Evolutionary conservation across 257 asterid species (phyloP).

Genomic region (Solanum paucissectum): DNA sequence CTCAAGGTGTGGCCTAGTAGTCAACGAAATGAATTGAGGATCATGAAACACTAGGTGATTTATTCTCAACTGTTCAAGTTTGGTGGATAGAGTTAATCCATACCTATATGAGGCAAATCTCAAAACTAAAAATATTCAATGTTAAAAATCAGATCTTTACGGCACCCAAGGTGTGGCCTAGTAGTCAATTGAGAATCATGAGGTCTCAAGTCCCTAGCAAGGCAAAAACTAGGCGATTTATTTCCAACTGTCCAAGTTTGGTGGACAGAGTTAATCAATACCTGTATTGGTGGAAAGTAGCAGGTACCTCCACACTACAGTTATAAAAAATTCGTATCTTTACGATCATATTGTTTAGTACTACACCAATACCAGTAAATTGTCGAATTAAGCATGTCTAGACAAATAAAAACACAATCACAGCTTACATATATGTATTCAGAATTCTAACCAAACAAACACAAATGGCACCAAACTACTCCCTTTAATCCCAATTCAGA

Average conservation of each 20-base stretch:
- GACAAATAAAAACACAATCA: not conserved
- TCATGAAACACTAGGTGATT: not conserved
- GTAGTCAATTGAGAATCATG: not conserved
- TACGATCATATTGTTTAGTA: not conserved
- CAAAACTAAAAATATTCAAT: not conserved
- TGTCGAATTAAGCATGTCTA: too few relatives aligned
- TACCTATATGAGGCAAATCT: not conserved
- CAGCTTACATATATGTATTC: too few relatives aligned
- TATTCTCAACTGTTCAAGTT: not conserved
- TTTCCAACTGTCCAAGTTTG: not conserved
- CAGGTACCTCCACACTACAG: too few relatives aligned
- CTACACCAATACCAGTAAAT: not conserved
- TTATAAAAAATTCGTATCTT: not conserved
- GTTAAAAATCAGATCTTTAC: not conserved
- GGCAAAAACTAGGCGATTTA: not conserved
- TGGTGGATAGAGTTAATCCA: not conserved
- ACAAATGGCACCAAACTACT: not conserved
- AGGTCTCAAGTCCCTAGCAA: not conserved
- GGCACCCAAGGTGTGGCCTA: not conserved
- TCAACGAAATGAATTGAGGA: not conserved
- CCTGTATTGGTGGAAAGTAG: not conserved
- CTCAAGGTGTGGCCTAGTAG: not conserved
- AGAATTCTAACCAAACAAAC: not conserved
- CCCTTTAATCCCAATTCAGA: too few relatives aligned
- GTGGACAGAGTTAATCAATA: not conserved